Evolutionary conservation across 1,139 yeast species (phyloP).

Genomic region (Geotrichum siamense): DNA sequence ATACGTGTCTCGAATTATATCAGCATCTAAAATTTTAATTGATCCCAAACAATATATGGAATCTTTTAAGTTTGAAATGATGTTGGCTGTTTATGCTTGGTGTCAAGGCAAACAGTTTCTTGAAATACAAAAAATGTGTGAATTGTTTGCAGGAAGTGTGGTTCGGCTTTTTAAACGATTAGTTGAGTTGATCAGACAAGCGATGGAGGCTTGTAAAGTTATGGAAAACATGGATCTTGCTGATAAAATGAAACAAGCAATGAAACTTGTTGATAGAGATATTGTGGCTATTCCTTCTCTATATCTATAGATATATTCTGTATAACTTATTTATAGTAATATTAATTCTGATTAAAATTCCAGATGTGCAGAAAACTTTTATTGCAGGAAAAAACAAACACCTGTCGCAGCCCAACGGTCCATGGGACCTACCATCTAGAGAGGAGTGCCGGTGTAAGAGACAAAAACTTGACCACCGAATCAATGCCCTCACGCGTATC

Average conservation of each 20-base stretch:
- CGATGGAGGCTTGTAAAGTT: constrained; percentile 84
- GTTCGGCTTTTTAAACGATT: constrained; percentile 89
- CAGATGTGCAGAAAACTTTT: neutral
- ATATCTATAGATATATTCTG: constrained; percentile 43
- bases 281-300: constrained; percentile 93
- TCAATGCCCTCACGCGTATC: too few relatives aligned
- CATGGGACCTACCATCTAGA: too few relatives aligned
- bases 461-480: too few relatives aligned
- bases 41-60: constrained; percentile 89
- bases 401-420: too few relatives aligned
- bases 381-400: too few relatives aligned
- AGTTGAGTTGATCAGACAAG: constrained; percentile 86
- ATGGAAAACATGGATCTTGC: constrained; percentile 84
- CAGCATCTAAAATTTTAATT: constrained; percentile 82
- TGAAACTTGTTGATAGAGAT: constrained; percentile 85
- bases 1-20: constrained; percentile 79
- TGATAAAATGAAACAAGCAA: constrained; percentile 80
- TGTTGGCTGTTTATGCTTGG: constrained; percentile 98
- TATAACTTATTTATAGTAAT: too few relatives aligned
- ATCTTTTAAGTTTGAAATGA: constrained; percentile 80
- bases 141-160: constrained; percentile 93
- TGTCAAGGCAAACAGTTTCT: constrained; percentile 93
- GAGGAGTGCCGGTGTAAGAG: too few relatives aligned
- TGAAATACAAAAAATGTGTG: constrained; percentile 97
- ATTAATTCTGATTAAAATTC: neutral